These are phyloP conservation scores for Byssochlamys sp. DNA, from an alignment of 2,329 filamentous ascomycete genomes.

Conservation along the genomic window DNA sequence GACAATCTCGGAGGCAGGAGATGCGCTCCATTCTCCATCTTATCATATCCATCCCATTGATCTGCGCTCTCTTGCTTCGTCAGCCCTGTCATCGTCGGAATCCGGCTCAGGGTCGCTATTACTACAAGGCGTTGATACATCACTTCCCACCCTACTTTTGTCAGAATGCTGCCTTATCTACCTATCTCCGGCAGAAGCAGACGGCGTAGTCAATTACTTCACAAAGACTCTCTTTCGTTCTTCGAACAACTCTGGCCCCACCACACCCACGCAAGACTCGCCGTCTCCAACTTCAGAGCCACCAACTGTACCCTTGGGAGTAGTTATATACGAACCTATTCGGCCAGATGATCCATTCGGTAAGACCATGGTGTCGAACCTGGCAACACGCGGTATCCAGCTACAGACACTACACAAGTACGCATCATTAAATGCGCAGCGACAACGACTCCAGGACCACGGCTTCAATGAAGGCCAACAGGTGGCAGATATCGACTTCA, in stretches of 20 bases:
- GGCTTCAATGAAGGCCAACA: constrained; percentile 54
- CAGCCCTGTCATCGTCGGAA: constrained; percentile 10
- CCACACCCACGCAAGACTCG: not conserved
- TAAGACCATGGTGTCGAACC: constrained; percentile 81
- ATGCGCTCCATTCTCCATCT: constrained; percentile 37
- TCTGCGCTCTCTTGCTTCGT: constrained; percentile 48
- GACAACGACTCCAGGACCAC: constrained; percentile 53
- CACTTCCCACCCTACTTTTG: constrained; percentile 68
- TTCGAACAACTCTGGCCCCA: constrained; percentile 21
- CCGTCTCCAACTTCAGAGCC: constrained; percentile 1
- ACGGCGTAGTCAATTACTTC: constrained; percentile 57
- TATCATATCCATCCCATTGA: constrained; percentile 58
- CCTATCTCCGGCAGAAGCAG: constrained; percentile 56
- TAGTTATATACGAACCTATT: constrained; percentile 84
- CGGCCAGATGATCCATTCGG: constrained; percentile 77
- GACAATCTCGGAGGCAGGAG: constrained; percentile 28
- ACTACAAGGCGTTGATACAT: constrained; percentile 43
- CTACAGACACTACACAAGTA: constrained; percentile 75
- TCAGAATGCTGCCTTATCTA: constrained; percentile 97
- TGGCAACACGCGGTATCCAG: constrained; percentile 68
- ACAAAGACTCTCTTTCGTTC: constrained; percentile 39
- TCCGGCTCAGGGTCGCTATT: constrained; percentile 13
- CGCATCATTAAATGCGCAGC: constrained; percentile 58
- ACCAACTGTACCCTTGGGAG: constrained; percentile 41
- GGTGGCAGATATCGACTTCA: constrained; percentile 53